Percentiles rank a stretch among this genome's conserved stretches.
phyloP scores from a whole-genome alignment of 192 early-diverging fungal species.

The Coemansia sp. region DNA sequence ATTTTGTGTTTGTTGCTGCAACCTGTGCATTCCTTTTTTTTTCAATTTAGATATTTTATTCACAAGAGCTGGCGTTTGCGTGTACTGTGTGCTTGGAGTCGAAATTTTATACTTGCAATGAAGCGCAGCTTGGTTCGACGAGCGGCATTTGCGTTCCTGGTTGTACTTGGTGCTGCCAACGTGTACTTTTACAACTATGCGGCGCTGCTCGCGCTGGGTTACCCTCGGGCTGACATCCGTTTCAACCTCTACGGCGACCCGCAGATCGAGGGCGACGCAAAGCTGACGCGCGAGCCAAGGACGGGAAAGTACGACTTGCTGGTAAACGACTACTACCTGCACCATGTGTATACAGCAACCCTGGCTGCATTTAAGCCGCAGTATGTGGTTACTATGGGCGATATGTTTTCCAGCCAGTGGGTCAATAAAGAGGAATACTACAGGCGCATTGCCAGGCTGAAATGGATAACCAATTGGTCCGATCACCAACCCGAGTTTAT shows the following conservation, averaged over 20 bases:
- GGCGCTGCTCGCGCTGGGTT: constrained; percentile 9
- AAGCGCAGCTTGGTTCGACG: constrained; percentile 7
- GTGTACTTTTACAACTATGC: constrained; percentile 49
- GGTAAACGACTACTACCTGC: constrained; percentile 61
- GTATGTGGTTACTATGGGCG: constrained; percentile 61
- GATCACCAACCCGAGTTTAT: constrained; percentile 21
- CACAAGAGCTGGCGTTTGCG: too few relatives aligned
- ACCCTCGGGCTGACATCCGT: constrained; percentile 38
- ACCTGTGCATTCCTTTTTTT: too few relatives aligned
- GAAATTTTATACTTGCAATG: neutral
- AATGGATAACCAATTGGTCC: constrained; percentile 55
- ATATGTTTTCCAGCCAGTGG: constrained; percentile 69
- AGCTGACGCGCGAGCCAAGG: constrained; percentile 55
- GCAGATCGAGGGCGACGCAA: constrained; percentile 67
- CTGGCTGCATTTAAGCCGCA: constrained; percentile 48
- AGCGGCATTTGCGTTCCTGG: constrained; percentile 12
- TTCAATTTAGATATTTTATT: too few relatives aligned
- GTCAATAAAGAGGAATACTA: constrained; percentile 57
- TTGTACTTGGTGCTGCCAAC: constrained; percentile 21
- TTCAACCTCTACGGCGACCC: constrained; percentile 65
- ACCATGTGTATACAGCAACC: constrained; percentile 57
- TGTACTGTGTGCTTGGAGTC: neutral
- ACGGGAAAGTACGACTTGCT: constrained; percentile 55
- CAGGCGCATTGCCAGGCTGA: constrained; percentile 55
- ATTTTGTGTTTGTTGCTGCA: too few relatives aligned